Conservation (phyloP, 148 eudicot species). For the Spergularia bocconei region DNA sequence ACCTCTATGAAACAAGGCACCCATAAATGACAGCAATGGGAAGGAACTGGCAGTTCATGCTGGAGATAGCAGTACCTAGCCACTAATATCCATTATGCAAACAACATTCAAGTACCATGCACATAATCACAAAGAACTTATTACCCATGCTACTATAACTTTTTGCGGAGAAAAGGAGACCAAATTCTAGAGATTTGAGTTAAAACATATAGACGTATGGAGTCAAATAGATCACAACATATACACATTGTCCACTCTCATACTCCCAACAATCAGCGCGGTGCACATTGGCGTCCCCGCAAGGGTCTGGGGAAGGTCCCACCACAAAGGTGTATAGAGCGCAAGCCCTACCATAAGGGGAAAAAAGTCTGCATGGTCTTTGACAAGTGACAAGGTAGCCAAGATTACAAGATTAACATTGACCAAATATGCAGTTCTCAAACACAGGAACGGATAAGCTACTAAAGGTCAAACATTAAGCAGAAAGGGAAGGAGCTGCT, state of each 20-base stretch:
- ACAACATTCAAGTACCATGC: neutral
- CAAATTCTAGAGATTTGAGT: too few species aligned
- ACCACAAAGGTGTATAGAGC: too few species aligned
- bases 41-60: neutral
- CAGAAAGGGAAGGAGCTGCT: neutral
- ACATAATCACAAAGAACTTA: neutral
- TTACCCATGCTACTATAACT: neutral
- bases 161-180: neutral
- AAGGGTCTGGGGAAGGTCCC: too few species aligned
- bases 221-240: too few species aligned
- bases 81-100: neutral
- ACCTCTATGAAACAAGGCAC: too few species aligned
- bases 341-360: too few species aligned
- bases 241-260: too few species aligned
- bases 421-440: neutral
- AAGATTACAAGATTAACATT: neutral
- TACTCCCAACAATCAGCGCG: too few species aligned
- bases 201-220: too few species aligned
- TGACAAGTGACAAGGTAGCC: neutral
- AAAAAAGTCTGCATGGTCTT: neutral
- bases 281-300: too few species aligned
- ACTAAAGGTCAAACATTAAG: neutral
- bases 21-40: neutral
- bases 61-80: neutral
- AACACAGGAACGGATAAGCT: neutral